Evolutionary conservation across 1,139 yeast species (phyloP).

Genomic region (Magnusiomyces clavatus): DNA sequence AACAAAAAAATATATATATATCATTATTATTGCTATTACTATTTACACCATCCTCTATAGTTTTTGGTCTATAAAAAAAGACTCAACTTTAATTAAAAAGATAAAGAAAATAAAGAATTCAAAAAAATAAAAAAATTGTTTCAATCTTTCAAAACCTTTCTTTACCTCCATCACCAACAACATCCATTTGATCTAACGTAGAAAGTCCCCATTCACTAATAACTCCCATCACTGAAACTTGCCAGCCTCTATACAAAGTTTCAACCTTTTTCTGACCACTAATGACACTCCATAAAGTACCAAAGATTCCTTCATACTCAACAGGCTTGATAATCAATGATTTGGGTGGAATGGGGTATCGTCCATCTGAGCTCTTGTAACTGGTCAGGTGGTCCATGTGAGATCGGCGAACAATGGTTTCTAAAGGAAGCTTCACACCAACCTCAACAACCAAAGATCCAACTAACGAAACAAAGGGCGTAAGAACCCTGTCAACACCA

Average conservation of each 20-base stretch:
- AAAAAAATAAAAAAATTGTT: no score
- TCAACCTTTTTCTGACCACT: slow-evolving; percentile 36
- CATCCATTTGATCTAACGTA: slow-evolving; percentile 37
- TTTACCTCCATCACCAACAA: slow-evolving; percentile 37
- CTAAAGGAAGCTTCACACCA: slow-evolving; percentile 75
- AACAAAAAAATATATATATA: background rate
- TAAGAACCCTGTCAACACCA: slow-evolving; percentile 61
- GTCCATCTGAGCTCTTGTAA: no score
- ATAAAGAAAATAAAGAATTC: no score
- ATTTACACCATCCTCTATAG: no score
- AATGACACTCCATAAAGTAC: slow-evolving; percentile 43
- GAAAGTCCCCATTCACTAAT: slow-evolving; percentile 80
- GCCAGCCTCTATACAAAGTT: slow-evolving; percentile 81
- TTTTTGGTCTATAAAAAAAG: no score
- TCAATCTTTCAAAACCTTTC: slow-evolving; percentile 22
- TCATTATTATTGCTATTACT: no score
- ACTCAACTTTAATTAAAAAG: no score
- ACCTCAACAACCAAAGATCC: slow-evolving; percentile 41
- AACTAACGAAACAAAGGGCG: slow-evolving; percentile 48
- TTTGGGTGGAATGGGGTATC: no score
- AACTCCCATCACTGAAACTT: slow-evolving; percentile 71
- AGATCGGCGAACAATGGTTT: slow-evolving; percentile 75
- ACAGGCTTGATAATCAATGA: slow-evolving; percentile 29
- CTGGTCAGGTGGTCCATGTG: slow-evolving; percentile 54
- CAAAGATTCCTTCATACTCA: slow-evolving; percentile 43